Base-by-base conservation (phyloP, 345 rosid species). In the Populus davidiana region DNA sequence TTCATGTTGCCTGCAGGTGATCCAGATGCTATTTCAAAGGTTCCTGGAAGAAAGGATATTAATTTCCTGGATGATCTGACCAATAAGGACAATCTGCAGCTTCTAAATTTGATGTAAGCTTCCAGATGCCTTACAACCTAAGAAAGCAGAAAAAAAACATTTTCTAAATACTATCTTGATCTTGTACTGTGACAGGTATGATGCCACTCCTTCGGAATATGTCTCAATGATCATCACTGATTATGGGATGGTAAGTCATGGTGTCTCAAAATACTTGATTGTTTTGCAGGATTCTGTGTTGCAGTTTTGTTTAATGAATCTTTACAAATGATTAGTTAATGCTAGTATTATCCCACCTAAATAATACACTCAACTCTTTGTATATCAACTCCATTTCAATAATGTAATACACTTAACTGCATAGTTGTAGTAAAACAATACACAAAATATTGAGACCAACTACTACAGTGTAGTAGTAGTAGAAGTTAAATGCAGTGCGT, bases 201-300 rank as follows among this genome's bases (percentile, higher is more conserved):
- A 95, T 86, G 94, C 90, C 78, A 95, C 95, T 49, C 99, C 99
- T 52, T 86, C 94, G 44, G 97, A 93, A 76, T 94, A 92, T 77
- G 82, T 94, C 76, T 92, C 98, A 25, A 89, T 94, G 93, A 89
- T 94, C 75, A 81, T 94, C 76, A 92, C 98, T 50, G 98, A 94
- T 78, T 94, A 91, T 77, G 98, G 98, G 86, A 95, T 95, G 99
- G 99, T 95, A 84, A 87, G 95, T 82, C 50, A 36, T 69, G 3
- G 33, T 43, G 70, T 38, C 31, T 2, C 12, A 12, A 27, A 38
- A 6, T 43, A 3, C 27, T 61, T 38, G 41, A 2, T 43, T 35
- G 20, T 12, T 69, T 21, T 27, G n/a, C 13, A 4, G n/a, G 33
- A n/a, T 54, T 39, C 52, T 8, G 25, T 6, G 65, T 61, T n/a